A percentile compares a stretch with the other conserved stretches of the same genome.
Evolutionary conservation across 305 asterid species (phyloP).

Genomic region (Rubia peregrina): DNA sequence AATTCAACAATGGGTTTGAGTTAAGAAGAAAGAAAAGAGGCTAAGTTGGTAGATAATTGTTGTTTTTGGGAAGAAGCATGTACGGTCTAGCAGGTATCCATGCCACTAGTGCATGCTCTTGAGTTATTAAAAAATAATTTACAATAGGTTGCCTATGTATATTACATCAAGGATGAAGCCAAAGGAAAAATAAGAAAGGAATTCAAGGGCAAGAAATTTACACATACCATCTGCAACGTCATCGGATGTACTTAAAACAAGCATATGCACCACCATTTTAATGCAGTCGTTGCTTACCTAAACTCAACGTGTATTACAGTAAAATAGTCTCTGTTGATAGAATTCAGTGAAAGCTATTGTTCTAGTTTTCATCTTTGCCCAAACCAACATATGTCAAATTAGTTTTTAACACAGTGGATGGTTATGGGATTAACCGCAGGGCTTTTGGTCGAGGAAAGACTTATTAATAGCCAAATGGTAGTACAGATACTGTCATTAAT

Average conservation of each 20-base stretch:
- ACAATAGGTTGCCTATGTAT: constrained; percentile 39
- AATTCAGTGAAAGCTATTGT: constrained; percentile 13
- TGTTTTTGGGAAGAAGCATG: constrained; percentile 42
- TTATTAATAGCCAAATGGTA: neutral
- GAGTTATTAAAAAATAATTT: constrained; percentile 17
- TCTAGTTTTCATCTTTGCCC: constrained; percentile 29
- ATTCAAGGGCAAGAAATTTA: too few relatives aligned
- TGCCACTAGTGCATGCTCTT: constrained; percentile 46
- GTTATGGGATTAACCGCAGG: constrained; percentile 26
- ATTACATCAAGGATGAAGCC: constrained; percentile 54
- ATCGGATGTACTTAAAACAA: too few relatives aligned
- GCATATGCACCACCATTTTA: too few relatives aligned
- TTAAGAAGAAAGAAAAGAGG: constrained; percentile 29
- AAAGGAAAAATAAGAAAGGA: constrained; percentile 36
- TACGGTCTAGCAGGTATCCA: constrained; percentile 33
- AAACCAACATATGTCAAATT: constrained; percentile 17
- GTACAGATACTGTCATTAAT: too few relatives aligned
- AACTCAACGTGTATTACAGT: constrained; percentile 45
- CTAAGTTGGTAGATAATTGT: neutral
- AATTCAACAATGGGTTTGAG: constrained; percentile 20
- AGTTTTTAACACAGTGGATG: constrained; percentile 3
- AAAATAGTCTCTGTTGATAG: constrained; percentile 22
- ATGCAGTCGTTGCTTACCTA: constrained; percentile 8
- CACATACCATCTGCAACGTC: too few relatives aligned
- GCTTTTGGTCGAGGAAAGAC: constrained; percentile 21